These are phyloP conservation scores for Tetrapisispora nanseiensis DNA, from an alignment of 805 yeast species.

Conservation along the genomic window DNA sequence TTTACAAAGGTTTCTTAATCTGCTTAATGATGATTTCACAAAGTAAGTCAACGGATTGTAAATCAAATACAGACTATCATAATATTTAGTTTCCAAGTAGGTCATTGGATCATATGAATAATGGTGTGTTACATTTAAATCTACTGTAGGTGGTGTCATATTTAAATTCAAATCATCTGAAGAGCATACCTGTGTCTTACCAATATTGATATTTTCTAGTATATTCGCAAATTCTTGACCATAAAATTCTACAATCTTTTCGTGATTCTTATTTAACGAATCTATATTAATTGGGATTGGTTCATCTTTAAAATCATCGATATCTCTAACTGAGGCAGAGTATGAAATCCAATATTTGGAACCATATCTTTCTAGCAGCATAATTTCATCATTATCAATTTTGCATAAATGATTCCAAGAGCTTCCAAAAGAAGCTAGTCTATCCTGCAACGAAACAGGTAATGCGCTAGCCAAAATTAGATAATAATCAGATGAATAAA, in stretches of 20 bases:
- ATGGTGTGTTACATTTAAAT: neutral
- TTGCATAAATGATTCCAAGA: slow-evolving; percentile 7
- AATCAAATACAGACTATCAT: slow-evolving; percentile 28
- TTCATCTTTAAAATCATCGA: slow-evolving; percentile 3
- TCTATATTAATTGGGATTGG: neutral
- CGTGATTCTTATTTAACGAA: no score
- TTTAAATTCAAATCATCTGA: neutral
- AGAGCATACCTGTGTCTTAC: neutral
- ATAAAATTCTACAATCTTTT: neutral
- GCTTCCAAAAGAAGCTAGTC: neutral
- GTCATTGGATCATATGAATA: slow-evolving; percentile 12
- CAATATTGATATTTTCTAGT: neutral
- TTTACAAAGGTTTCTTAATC: slow-evolving; percentile 38
- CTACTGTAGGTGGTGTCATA: slow-evolving; percentile 7
- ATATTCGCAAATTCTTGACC: neutral
- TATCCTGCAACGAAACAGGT: slow-evolving; percentile 4
- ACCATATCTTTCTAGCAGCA: slow-evolving; percentile 18
- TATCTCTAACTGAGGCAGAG: slow-evolving; percentile 4
- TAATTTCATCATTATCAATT: neutral
- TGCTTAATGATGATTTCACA: slow-evolving; percentile 40
- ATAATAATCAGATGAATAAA: slow-evolving; percentile 5
- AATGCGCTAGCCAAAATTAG: slow-evolving; percentile 4
- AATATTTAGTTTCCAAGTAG: slow-evolving; percentile 28
- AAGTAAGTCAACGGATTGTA: slow-evolving; percentile 33
- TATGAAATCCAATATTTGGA: slow-evolving; percentile 14